Evolutionary conservation across 345 rosid genomes (phyloP), one percentile per base, ranked within the genome.

Genomic region (Brassica rapa): DNA sequence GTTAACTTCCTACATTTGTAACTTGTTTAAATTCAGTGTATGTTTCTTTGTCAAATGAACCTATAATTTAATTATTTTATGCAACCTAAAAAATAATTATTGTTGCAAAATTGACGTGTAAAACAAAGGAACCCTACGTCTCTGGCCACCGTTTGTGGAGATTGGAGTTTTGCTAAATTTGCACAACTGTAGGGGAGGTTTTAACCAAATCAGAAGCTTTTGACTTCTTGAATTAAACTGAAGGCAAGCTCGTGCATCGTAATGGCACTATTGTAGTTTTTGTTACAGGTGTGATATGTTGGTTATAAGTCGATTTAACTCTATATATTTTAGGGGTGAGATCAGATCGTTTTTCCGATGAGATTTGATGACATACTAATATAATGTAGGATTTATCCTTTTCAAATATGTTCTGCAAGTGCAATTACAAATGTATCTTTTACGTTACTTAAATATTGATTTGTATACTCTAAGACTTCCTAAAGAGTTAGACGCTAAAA

Each of bases 291-390:
- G 33, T 60, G 73, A 68, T 43, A 21, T 12, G 73, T 75, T 67
- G 35, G 79, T 59, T 76, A 68, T 60, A 68, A 8, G 73, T 76
- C 79, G 61, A 75, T 76, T 60, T 68, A 59, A 68, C 49, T 76
- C 68, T 30, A 39, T 30, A 29, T 59, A 57, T 68, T 76, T 76
- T 29, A 10, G 68, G 73, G 9, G 49, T 53, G 57, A 66, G 41
- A 66, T 55, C 78, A 55, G 16, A 55, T 55, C 33, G n/a, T 33
- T 56, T 66, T 65, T 3, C n/a, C 35, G 10, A 12, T 75, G 46
- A 66, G 72, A 75, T 75, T 57, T 66, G 63, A 74, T 64, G 57
- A 64, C 77, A 51, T 64, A 11, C 67, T 32, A 65, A 49, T 14
- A n/a, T 49, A n/a, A 46, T 49, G 19, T 9, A 23, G 15, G 25